A percentile compares a stretch with the other conserved stretches of the same genome.
These are phyloP conservation scores for Phoma sp. DNA, from an alignment of 2,329 filamentous ascomycete genomes.

Conservation along the genomic window DNA sequence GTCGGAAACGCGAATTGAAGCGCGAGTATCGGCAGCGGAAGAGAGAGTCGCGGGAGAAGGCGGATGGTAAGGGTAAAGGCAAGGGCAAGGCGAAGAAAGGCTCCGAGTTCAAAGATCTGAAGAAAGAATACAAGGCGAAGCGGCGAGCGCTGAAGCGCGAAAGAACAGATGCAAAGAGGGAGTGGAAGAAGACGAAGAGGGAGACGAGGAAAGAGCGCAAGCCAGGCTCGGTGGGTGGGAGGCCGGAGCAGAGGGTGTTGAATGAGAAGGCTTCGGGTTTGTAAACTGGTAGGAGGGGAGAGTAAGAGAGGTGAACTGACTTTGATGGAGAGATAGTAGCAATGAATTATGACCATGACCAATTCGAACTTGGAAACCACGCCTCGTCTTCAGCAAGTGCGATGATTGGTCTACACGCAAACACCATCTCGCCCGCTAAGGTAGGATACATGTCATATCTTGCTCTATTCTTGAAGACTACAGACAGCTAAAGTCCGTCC, in stretches of 20 bases:
- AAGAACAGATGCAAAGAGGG: conserved; percentile 18
- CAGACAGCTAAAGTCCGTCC: no score
- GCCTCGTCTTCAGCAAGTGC: no score
- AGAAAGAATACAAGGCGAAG: conserved; percentile 30
- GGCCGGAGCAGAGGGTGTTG: conserved; percentile 7
- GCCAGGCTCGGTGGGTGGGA: background rate
- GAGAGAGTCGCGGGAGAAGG: conserved; percentile 24
- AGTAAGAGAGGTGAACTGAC: no score
- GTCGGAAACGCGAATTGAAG: conserved; percentile 23
- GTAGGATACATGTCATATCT: no score
- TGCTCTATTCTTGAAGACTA: no score
- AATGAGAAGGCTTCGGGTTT: background rate
- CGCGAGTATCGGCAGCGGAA: conserved; percentile 24
- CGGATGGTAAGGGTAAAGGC: conserved; percentile 21
- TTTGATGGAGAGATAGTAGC: no score
- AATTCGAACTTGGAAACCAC: no score
- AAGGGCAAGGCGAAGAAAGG: conserved; percentile 31
- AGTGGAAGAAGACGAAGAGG: conserved; percentile 24
- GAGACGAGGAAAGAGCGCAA: background rate
- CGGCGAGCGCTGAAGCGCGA: conserved; percentile 28
- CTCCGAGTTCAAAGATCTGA: conserved; percentile 29
- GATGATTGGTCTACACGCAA: no score
- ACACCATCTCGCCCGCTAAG: no score
- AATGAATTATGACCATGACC: no score
- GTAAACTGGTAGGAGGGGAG: no score